Base-by-base conservation (phyloP, 257 asterid genomes). In the Penstemon davidsonii region DNA sequence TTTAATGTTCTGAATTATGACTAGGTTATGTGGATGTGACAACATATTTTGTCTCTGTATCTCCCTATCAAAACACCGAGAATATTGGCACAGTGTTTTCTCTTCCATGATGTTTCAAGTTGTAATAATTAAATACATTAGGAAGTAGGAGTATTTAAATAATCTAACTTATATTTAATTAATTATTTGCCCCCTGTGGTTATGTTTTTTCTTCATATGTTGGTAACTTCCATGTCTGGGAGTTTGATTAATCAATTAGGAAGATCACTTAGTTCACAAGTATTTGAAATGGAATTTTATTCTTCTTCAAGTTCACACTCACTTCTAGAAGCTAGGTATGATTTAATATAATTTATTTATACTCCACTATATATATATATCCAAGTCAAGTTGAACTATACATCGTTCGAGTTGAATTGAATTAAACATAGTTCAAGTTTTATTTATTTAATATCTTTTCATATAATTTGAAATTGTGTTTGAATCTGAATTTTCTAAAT, bases 11-110 rank as follows among this genome's bases (percentile, higher is more conserved):
- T 13, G 45, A 63, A 61, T 47, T 75, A 58, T 76, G 80, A 66
- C 69, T 60, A 59, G 75, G 74, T 74, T 79, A 45, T 78, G 85
- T 70, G 62, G 86, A 82, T 70, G 80, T 73, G 87, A 87, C 88
- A 73, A 79, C 88, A 84, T 74, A 71, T 55, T 70, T 72, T 87
- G 91, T 87, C 95, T 66, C 61, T 68, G 72, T 87, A 89, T 84
- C 87, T 74, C 85, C 86, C 85, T 70, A 66, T 76, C 88, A 85
- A 79, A 79, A 62, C 86, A 78, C 69, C 88, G 87, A 79, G 87
- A 87, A 85, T 81, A 87, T 85, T 79, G 91, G 76, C 66, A 69
- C 25, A 63, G 61, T 81, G 91, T 74, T 80, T 75, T 69, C 70
- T 75, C 49, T 50, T 0, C 46, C 33, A 13, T 58, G 15, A 4